Conservation (phyloP, 2,329 filamentous ascomycete genomes). For the Trichophyton verrucosum region DNA sequence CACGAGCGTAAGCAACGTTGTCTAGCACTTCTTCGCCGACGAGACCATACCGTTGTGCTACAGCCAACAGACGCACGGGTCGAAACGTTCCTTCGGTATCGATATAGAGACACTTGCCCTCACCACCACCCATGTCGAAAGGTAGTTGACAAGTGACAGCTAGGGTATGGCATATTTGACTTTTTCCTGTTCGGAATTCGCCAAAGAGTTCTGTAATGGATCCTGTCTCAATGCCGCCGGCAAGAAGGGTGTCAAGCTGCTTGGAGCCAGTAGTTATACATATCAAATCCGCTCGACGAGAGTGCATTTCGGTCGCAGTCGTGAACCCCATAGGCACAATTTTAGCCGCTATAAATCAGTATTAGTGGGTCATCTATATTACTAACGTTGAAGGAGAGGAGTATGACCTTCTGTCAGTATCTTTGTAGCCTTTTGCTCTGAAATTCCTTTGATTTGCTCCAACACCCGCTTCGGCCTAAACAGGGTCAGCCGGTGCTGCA, state of each 20-base stretch:
- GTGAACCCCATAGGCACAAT: conserved; percentile 98
- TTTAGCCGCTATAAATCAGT: conserved; percentile 57
- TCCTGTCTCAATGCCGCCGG: conserved; percentile 89
- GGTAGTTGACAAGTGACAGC: conserved; percentile 95
- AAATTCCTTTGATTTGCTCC: conserved; percentile 96
- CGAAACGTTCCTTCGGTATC: conserved; percentile 97
- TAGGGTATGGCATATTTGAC: conserved; percentile 96
- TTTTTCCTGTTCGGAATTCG: conserved; percentile 95
- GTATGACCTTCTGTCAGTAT: conserved; percentile 68
- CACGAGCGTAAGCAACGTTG: conserved; percentile 94
- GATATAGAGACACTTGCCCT: conserved; percentile 97
- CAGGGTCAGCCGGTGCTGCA: neutral
- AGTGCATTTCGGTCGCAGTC: conserved; percentile 97
- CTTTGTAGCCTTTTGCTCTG: conserved; percentile 89
- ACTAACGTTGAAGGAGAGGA: neutral
- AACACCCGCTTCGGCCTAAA: conserved; percentile 56
- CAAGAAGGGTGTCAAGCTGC: conserved; percentile 86
- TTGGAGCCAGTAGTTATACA: conserved; percentile 98
- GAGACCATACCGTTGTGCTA: conserved; percentile 86
- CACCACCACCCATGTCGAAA: conserved; percentile 97
- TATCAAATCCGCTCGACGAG: conserved; percentile 88
- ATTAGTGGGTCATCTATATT: neutral
- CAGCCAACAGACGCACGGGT: conserved; percentile 77
- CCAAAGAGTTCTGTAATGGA: conserved; percentile 97
- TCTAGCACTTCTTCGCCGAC: conserved; percentile 95